phyloP scores from a whole-genome alignment of 1,284 basidiomycete genomes.

The Ganoderma multipileum region DNA sequence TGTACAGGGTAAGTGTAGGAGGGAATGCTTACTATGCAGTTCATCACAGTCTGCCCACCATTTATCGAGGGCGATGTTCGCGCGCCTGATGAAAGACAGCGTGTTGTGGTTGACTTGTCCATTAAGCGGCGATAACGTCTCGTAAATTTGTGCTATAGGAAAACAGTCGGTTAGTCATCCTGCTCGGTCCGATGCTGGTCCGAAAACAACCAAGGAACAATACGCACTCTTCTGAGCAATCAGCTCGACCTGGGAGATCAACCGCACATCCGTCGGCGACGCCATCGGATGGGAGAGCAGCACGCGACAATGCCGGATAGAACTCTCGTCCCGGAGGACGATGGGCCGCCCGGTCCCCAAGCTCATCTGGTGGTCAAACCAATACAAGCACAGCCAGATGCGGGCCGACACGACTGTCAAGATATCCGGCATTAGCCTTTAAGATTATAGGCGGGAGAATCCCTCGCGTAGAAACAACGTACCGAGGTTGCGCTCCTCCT shows the following conservation, averaged over 20 bases:
- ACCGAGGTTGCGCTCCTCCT: conserved; percentile 90
- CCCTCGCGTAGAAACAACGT: conserved; percentile 18
- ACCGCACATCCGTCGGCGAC: conserved; percentile 87
- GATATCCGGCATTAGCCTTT: background rate
- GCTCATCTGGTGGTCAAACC: conserved; percentile 93
- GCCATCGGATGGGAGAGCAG: conserved; percentile 85
- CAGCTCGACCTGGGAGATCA: conserved; percentile 88
- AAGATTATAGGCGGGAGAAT: too few relatives aligned
- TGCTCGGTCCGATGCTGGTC: background rate
- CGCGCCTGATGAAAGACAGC: conserved; percentile 84
- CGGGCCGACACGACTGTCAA: conserved; percentile 83
- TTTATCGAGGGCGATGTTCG: conserved; percentile 84
- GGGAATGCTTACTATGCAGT: conserved; percentile 67
- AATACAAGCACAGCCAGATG: conserved; percentile 94
- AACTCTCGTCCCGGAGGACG: conserved; percentile 87
- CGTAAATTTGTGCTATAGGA: conserved; percentile 82
- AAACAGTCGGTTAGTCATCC: conserved; percentile 17
- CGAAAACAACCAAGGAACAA: background rate
- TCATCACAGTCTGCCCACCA: conserved; percentile 91
- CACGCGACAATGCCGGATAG: conserved; percentile 83
- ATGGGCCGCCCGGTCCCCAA: conserved; percentile 90
- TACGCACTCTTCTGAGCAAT: conserved; percentile 87
- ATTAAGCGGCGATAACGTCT: conserved; percentile 85
- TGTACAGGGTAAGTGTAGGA: background rate
- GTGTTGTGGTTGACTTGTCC: conserved; percentile 88